Evolutionary conservation across 805 yeast genomes (phyloP), one percentile per base, ranked within the genome.

Genomic region (Wickerhamiella bombiphila): DNA sequence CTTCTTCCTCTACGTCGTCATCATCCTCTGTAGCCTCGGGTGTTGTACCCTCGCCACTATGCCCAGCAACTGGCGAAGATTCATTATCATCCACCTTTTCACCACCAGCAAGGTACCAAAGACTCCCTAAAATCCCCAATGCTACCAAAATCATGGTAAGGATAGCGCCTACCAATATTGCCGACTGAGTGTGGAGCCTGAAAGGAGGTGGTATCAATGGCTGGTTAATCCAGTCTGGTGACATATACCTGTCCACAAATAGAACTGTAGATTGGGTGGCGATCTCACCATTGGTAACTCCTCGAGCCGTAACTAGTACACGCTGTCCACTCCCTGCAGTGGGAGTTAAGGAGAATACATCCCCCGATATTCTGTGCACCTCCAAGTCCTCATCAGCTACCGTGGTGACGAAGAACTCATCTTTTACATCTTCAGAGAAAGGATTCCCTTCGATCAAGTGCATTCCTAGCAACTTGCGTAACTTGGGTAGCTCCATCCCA

Each of bases 391-490:
- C 54, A 3, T 45, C 48, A 2, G 42, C 48, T 16, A 57, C 33
- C 1, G 60, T 52, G n/a, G 39, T 32, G 2, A 47, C 44, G 4
- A 34, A 42, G 0, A 40, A 31, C 6, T 41, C 49, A 3, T 51
- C 59, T 4, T 40, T 32, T 7, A 45, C 31, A 15, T 53, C 33
- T 15, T 28, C 15, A 1, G 37, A 41, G 5, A 53, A 36, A 8
- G 78, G 69, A 17, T 68, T 62, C 16, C 69, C 68, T 2, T 80
- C 80, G 2, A 86, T 62, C 20, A 82, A 60, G 53, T 86, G 97
- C 35, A 81, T 58, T 36, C 66, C 68, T 28, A 81, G 59, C 41
- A 85, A 69, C 3, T 16, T 24, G 20, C 35, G 45, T n/a, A 48
- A 37, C 16, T 36, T 35, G 13, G 34, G 15, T 4, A 30, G 32